Percentiles rank a stretch among this genome's conserved stretches.
These are phyloP conservation scores for Elsinoe batatas DNA, from an alignment of 2,329 filamentous ascomycete genomes.

Conservation along the genomic window DNA sequence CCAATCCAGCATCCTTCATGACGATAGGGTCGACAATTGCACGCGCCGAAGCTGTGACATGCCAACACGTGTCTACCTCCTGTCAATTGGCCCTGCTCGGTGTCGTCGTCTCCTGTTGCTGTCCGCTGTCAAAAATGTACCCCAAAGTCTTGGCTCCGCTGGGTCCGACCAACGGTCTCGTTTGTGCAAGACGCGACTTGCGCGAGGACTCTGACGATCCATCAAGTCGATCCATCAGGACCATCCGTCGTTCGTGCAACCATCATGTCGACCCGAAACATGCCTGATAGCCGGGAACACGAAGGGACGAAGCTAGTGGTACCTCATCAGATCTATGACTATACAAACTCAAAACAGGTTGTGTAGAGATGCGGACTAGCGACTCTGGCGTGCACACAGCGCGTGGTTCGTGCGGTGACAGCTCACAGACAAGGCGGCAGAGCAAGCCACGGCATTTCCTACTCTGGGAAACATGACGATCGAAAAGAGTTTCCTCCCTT, in stretches of 20 bases:
- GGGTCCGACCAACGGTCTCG: neutral
- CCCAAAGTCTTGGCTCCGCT: neutral
- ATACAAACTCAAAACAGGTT: neutral
- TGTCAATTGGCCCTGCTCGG: neutral
- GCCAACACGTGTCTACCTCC: constrained; percentile 1
- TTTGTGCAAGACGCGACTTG: neutral
- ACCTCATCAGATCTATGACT: neutral
- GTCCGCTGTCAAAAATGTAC: neutral
- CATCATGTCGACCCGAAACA: neutral
- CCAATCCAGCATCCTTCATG: neutral
- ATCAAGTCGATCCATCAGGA: neutral
- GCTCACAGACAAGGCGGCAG: neutral
- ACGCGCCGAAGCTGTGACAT: neutral
- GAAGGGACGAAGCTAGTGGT: neutral
- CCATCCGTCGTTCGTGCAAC: neutral
- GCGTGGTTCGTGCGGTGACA: constrained; percentile 10
- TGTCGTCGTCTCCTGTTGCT: neutral
- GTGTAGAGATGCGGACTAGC: constrained; percentile 8
- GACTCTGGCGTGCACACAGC: constrained; percentile 1
- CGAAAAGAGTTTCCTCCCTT: neutral
- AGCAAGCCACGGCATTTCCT: constrained; percentile 9
- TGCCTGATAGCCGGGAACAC: neutral
- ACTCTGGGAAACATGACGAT: constrained; percentile 9
- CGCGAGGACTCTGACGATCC: neutral
- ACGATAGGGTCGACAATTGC: neutral